These are phyloP conservation scores for Starmerella gropengiesseri DNA, from an alignment of 805 yeast genomes.

Conservation along the genomic window DNA sequence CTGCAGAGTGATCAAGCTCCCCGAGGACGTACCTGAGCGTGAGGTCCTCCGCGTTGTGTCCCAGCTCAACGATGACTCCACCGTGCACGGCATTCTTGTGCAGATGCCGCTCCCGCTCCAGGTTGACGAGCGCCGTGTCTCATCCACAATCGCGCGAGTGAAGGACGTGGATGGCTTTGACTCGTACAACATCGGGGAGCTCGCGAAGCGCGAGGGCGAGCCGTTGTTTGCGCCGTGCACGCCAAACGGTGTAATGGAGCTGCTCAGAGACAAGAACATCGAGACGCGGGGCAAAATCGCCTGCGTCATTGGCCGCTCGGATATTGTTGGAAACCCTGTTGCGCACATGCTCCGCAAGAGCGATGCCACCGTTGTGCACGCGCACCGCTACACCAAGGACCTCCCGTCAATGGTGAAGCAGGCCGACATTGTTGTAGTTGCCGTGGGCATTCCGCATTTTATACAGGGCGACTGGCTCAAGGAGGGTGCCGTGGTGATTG, in stretches of 20 bases:
- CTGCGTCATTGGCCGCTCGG: conserved; percentile 92
- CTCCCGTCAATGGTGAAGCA: conserved; percentile 46
- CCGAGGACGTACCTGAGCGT: conserved; percentile 50
- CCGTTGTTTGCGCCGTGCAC: conserved; percentile 89
- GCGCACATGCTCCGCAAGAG: conserved; percentile 68
- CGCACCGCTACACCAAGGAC: conserved; percentile 65
- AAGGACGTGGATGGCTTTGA: conserved; percentile 97
- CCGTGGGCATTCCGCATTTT: conserved; percentile 76
- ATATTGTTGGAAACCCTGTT: conserved; percentile 92
- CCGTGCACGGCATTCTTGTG: conserved; percentile 76
- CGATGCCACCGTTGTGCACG: conserved; percentile 76
- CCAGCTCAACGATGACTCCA: conserved; percentile 56
- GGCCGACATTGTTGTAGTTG: conserved; percentile 90
- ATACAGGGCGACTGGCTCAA: conserved; percentile 84
- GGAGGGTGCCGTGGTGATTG: conserved; percentile 76
- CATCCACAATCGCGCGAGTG: conserved; percentile 64
- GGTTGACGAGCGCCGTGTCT: conserved; percentile 65
- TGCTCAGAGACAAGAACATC: conserved; percentile 58
- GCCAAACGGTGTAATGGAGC: conserved; percentile 81
- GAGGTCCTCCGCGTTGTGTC: conserved; percentile 47
- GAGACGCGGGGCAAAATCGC: conserved; percentile 65
- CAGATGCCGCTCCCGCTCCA: conserved; percentile 84
- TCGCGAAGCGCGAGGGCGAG: conserved; percentile 73
- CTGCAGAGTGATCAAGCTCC: conserved; percentile 54
- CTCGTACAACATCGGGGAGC: conserved; percentile 77